Evolutionary conservation across 2,329 filamentous ascomycete genomes (phyloP), one percentile per base, ranked within the genome.

Genomic region (Pestalotiopsis sp.): DNA sequence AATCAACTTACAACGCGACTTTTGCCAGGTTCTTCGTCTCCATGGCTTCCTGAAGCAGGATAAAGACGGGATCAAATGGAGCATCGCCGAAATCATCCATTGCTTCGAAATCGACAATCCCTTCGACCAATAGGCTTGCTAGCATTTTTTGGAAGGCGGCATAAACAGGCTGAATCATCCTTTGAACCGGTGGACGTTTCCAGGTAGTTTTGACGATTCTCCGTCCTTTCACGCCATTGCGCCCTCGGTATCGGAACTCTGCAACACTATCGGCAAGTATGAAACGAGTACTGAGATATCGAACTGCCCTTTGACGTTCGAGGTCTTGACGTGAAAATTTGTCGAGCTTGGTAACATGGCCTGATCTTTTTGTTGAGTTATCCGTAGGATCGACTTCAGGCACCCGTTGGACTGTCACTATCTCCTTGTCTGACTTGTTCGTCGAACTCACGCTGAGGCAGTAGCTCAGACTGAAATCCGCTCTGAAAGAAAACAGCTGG

Each of bases 381-480:
- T 44, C 35, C 10, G 20, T 44, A n/a, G 10, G 4, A 7, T 26
- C 39, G 3, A 39, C 39, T 48, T 66, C 69, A 40, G 39, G 22
- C 20, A 72, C 52, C 64, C 61, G 70, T n/a, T 66, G 65, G 14
- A 64, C 68, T 35, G 75, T 73, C 26, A 65, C 20, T 17, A 57
- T 61, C 66, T 75, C 68, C 4, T 65, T 64, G 39, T 66, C 39
- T 11, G 70, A 64, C 3, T 70, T 60, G 3, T 58, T 68, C 24
- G 30, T 59, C n/a, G 70, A 72, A 13, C 70, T 73, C 24, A 69
- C 68, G 61, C 73, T 75, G 30, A 77, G 71, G 24, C 80, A 81
- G 64, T 82, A 83, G 44, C 76, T 75, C 17, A 88, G 69, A 52
- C 80, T 78, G 52, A 86, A 75, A 67, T 86, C 78, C 26, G 77